Evolutionary conservation across 2,329 filamentous ascomycete genomes (phyloP), one percentile per base, ranked within the genome.

Genomic region (Proliferodiscus dingleyae): DNA sequence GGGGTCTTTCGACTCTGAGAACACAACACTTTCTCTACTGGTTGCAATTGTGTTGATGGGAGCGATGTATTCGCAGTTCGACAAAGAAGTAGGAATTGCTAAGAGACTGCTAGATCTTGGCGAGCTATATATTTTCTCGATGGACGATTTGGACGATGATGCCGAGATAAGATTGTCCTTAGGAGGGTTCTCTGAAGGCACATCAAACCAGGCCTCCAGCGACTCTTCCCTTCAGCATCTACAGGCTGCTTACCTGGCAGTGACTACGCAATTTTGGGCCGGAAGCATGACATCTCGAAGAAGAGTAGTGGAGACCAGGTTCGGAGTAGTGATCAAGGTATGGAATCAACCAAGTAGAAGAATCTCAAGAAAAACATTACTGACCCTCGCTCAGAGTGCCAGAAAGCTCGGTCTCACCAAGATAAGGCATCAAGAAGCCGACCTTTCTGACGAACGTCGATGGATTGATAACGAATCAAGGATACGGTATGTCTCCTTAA

Each of bases 391-490:
- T 8, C 32, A 70, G 67, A 58, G 69, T 19, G 62, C 66, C 9
- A 66, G 69, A 18, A 64, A 62, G 46, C 61, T 69, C 28, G 60
- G 60, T 2, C 63, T 71, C 10, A 54, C 57, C 7, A 68, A 62
- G 45, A 62, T 58, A 36, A 63, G 64, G 8, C 70, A 72, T 53
- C 52, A 55, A 5, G 54, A 62, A 0, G 59, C 66, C 5, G 68
- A 71, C 43, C 61, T 60, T 24, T 53, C 62, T 11, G 53, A 64
- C 9, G 69, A 72, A 51, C 50, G 51, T 9, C 47, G 64, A 10
- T 72, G 70, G 70, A 67, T 72, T 29, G 64, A 68, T 45, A 69
- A 63, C 45, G 69, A 72, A 50, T 66, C 62, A 46, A 64, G 64
- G 29, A 69, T 71, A 45, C 61, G 69, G 67, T 70, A 55, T 22